Percentiles rank a stretch among this genome's conserved stretches.
phyloP scores from a whole-genome alignment of 495 filamentous ascomycete genomes.

The Astrocystis sublimbata region DNA sequence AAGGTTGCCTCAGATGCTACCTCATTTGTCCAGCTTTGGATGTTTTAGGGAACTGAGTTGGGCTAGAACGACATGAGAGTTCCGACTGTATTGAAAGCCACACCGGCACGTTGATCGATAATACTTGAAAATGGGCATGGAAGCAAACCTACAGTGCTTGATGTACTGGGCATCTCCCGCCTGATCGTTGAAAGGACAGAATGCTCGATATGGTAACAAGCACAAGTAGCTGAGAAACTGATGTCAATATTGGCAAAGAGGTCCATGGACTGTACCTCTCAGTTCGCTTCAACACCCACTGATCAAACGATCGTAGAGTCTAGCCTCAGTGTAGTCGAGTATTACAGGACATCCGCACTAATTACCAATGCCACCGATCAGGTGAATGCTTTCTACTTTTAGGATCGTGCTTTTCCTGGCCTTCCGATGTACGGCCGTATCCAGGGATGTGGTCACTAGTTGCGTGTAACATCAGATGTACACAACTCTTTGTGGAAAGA shows the following conservation, averaged over 20 bases:
- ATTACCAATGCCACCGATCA: neutral
- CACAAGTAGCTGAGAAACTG: neutral
- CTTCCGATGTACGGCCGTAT: slow-evolving; percentile 20
- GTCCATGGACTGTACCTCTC: neutral
- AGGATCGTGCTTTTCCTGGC: neutral
- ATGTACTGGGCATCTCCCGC: neutral
- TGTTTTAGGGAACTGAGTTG: neutral
- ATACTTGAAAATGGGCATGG: neutral
- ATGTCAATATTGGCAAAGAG: neutral
- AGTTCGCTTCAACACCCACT: neutral
- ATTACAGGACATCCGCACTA: slow-evolving; percentile 2
- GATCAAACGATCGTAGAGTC: neutral
- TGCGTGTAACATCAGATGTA: slow-evolving; percentile 12
- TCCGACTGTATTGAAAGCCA: neutral
- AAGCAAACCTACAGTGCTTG: neutral
- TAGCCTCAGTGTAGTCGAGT: no score
- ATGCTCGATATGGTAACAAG: neutral
- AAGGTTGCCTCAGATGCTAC: neutral
- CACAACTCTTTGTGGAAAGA: neutral
- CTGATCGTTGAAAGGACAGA: neutral
- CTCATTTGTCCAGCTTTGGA: neutral
- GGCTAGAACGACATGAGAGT: neutral
- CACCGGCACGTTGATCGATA: neutral
- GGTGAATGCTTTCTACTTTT: neutral
- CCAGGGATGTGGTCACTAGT: neutral